Evolutionary conservation across 495 filamentous ascomycete genomes (phyloP), one percentile per base, ranked within the genome.

Genomic region (Aspergillus sparsus): DNA sequence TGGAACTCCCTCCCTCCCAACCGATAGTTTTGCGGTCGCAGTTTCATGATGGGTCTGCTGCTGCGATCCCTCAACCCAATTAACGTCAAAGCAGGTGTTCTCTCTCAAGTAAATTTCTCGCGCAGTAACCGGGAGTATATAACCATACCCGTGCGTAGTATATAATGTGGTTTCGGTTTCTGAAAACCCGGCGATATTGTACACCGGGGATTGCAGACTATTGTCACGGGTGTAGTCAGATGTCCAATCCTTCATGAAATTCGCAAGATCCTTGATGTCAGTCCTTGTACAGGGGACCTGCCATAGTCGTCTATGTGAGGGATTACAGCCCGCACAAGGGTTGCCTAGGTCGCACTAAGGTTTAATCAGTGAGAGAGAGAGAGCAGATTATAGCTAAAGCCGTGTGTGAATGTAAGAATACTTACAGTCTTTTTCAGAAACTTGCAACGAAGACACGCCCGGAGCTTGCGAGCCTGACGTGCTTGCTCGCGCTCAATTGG

Each of bases 171-270:
- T 85, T 74, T 96, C 92, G 55, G 88, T 83, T 45, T 86, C 83
- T 18, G 90, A 88, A 68, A 93, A 95, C 53, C 92, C 92, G 71
- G 93, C 96, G 77, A 97, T 93, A 68, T 97, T 96, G 68, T 86
- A 91, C 37, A 95, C 87, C 3, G 91, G 92, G 72, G 96, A 90
- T 37, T 89, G 90, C 61, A 91, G 85, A 65, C 80, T 87, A 55
- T 92, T 83, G 70, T 97, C 92, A 52, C 92, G 87, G 74, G 95
- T 91, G 68, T 90, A 95, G 67, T 97, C 92, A 11, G 90, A 91
- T 76, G 89, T 93, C 92, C 91, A 97, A 73, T 96, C 92, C 81
- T 96, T 96, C 90, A 96, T 93, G 81, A 97, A 97, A 68, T 92
- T 96, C 36, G 84, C 90, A 68, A 97, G 93, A 64, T 97, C 92